Evolutionary conservation across 352 stramenopile genomes (phyloP).

Genomic region (Globisporangium canariense): DNA sequence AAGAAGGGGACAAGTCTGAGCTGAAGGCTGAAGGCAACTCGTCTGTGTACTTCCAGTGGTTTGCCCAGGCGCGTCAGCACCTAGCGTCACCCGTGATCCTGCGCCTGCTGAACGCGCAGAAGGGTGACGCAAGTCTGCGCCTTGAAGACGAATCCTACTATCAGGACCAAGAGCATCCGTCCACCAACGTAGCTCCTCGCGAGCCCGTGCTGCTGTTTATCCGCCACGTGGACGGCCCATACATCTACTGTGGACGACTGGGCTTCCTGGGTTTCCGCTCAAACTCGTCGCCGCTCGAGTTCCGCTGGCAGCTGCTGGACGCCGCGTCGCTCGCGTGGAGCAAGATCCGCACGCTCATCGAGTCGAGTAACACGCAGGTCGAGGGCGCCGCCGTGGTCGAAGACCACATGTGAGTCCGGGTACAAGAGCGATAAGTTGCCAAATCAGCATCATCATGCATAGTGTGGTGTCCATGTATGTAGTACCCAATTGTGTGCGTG

Average conservation of each 20-base stretch:
- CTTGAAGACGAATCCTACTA: conserved; percentile 31
- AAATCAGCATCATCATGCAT: neutral
- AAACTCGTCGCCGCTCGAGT: conserved; percentile 40
- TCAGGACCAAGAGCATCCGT: neutral
- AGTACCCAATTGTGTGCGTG: neutral
- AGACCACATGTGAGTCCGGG: neutral
- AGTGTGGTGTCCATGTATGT: neutral
- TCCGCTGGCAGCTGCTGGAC: conserved; percentile 68
- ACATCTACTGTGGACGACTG: conserved; percentile 68
- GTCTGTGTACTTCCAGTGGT: conserved; percentile 58
- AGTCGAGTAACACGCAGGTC: conserved; percentile 11
- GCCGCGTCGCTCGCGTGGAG: conserved; percentile 25
- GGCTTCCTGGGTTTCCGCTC: conserved; percentile 40
- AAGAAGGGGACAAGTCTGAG: neutral
- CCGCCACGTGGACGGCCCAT: conserved; percentile 43
- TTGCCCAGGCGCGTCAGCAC: conserved; percentile 33
- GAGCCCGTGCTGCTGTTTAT: conserved; percentile 52
- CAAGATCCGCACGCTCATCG: conserved; percentile 26
- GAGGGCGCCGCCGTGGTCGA: conserved; percentile 13
- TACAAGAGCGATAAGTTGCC: neutral
- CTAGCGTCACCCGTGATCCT: conserved; percentile 27
- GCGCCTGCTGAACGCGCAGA: conserved; percentile 26
- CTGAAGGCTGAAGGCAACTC: neutral
- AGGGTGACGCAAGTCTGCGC: conserved; percentile 26
- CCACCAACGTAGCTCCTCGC: neutral